A percentile compares a stretch with the other conserved stretches of the same genome.
These are phyloP conservation scores for Fusarium sp. DNA, from an alignment of 2,329 filamentous ascomycete genomes.

Conservation along the genomic window DNA sequence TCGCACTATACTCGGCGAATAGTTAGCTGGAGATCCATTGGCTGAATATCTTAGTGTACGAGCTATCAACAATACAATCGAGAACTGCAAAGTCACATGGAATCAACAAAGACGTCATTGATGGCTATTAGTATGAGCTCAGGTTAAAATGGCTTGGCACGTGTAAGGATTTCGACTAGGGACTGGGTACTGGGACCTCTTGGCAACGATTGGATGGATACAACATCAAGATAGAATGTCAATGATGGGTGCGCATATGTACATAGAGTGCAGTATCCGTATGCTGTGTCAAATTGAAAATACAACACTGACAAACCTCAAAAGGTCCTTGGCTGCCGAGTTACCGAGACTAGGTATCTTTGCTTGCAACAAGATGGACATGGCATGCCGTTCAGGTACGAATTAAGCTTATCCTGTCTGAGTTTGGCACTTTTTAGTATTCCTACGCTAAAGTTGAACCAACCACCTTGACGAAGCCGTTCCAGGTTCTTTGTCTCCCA, in stretches of 20 bases:
- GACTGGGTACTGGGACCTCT: background rate
- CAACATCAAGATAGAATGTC: background rate
- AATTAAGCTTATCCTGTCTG: slow-evolving; percentile 29
- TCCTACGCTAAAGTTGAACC: slow-evolving; percentile 15
- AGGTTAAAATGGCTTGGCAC: background rate
- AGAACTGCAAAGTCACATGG: background rate
- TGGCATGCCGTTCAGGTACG: slow-evolving; percentile 5
- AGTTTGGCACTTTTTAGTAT: slow-evolving; percentile 12
- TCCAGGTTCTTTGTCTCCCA: slow-evolving; percentile 11
- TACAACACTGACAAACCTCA: background rate
- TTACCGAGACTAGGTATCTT: slow-evolving; percentile 3
- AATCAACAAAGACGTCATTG: background rate
- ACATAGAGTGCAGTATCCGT: too few relatives aligned
- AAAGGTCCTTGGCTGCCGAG: slow-evolving; percentile 1
- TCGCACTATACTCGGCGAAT: background rate
- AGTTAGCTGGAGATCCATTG: background rate
- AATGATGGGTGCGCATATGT: background rate
- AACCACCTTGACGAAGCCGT: slow-evolving; percentile 14
- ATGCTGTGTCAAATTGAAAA: background rate
- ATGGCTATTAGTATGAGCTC: background rate
- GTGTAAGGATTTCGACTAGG: background rate
- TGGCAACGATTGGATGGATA: background rate
- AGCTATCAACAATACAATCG: background rate
- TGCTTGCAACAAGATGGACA: slow-evolving; percentile 1
- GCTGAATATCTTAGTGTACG: background rate